Evolutionary conservation across 1,284 basidiomycete species (phyloP), one percentile per base, ranked within the genome.

Genomic region (Microbotryum saponariae): DNA sequence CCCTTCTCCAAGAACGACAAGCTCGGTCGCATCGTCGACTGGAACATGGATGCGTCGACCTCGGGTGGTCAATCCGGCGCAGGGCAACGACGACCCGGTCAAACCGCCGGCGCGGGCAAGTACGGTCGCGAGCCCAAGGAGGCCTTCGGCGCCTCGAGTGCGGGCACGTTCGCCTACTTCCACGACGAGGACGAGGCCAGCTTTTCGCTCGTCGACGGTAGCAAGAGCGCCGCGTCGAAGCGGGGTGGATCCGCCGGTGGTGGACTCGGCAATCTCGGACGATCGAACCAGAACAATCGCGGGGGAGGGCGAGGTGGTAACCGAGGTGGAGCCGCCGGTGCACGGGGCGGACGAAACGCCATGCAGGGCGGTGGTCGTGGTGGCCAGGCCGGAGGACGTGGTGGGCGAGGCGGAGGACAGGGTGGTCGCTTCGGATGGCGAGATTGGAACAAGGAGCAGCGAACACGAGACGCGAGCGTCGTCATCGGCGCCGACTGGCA

Each of bases 1-100:
- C 93, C 92, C 6, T 97, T 91, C 81, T 91, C 91, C 77, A 97
- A 97, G 84, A 87, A 89, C 60, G 94, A 98, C 82, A 97, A 97
- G 78, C 85, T 98, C 64, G 91, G 91, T 60, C 88, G 93, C 64
- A 91, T 98, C 74, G 94, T 94, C 62, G 94, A 98, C 80, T 98
- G 94, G 93, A 94, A 77, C 72, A 53, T 54, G 9, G 62, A 63
- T 31, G 54, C 37, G 37, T 42, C 37, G 23, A 23, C 23, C 2
- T 72, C 37, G 81, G 77, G 87, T 69, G 75, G 74, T 31, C 65
- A 73, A 33, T 14, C 73, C 33, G 81, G 77, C 62, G 83, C 85
- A 46, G 85, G 84, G 70, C 73, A 80, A 48, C 83, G 83, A 85
- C 59, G 78, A 80, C 44, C 84, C 83, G 68, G 84, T 53, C 56